Base-by-base conservation (phyloP, 2,329 filamentous ascomycete species). In the Dryadomyces quercivorus region DNA sequence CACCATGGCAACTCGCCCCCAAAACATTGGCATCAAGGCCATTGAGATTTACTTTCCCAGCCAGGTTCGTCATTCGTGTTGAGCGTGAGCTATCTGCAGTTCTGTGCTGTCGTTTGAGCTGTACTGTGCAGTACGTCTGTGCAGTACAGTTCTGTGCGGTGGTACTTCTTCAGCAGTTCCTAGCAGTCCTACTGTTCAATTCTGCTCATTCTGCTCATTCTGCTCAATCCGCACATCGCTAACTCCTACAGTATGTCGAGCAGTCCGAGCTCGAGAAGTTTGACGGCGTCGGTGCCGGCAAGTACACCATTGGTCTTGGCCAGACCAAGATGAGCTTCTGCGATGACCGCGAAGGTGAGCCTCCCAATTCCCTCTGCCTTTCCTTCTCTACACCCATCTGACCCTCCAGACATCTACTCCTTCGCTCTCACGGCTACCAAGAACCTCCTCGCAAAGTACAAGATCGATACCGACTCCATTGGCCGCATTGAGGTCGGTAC, bases 321-420 rank as follows among this genome's bases (percentile, higher is more conserved):
- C 88, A 93, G 79, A 92, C 86, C 67, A 89, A 87, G 75, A 93
- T 93, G 88, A 85, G 83, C 76, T 93, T 93, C 74, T 92, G 88
- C 70, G 88, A 93, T 72, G 88, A 93, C 67, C 83, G 86, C 67
- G 88, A 93, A 76, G 87, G 87, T 90, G 69, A 70, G 75, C 22
- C 16, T 13, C 13, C n/a, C n/a, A 7, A 46, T 34, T 16, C 18
- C 15, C 9, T 13, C 2, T 47, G 21, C 42, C 26, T 21, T 20
- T 40, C 10, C 36, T 15, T 9, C 38, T 21, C 8, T 44, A 55
- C 34, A 51, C 22, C 53, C 52, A 51, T 31, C 20, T 44, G 3
- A 40, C 4, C 26, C 26, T 18, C 10, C 61, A 92, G 88, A 93
- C 69, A 93, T 92, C 73, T 93, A 93, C 78, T 93, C 88, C 45